phyloP scores from a whole-genome alignment of 2,329 filamentous ascomycete species.

The Fusarium nygamai region DNA sequence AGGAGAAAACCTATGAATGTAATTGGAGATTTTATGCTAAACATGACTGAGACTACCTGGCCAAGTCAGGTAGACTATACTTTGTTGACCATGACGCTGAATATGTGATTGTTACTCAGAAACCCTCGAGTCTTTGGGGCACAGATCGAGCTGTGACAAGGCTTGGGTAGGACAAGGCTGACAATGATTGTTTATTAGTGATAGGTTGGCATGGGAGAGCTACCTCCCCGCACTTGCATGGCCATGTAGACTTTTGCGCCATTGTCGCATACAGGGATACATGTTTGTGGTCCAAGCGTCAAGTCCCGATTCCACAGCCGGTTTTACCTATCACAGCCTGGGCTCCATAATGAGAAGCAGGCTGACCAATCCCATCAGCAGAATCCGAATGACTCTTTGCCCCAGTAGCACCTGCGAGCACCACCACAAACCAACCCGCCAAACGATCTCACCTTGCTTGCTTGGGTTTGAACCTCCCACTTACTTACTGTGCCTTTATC shows the following conservation, averaged over 20 bases:
- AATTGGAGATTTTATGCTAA: constrained; percentile 35
- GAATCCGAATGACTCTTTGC: constrained; percentile 32
- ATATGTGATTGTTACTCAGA: constrained; percentile 7
- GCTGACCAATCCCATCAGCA: constrained; percentile 29
- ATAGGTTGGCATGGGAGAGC: constrained; percentile 13
- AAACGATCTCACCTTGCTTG: constrained; percentile 29
- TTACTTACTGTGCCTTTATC: constrained; percentile 1
- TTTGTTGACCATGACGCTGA: neutral
- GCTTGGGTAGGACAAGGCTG: constrained; percentile 35
- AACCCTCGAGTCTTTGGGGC: constrained; percentile 18
- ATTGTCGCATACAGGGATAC: constrained; percentile 28
- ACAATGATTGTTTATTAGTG: neutral
- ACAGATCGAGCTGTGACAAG: constrained; percentile 22
- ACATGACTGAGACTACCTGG: neutral
- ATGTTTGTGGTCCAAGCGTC: constrained; percentile 28
- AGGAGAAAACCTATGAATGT: constrained; percentile 22
- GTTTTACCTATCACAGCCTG: constrained; percentile 34
- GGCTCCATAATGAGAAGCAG: constrained; percentile 15
- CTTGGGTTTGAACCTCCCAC: constrained; percentile 33
- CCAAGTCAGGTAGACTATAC: neutral
- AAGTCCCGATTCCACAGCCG: constrained; percentile 26
- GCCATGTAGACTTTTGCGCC: constrained; percentile 26
- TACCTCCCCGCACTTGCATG: constrained; percentile 36
- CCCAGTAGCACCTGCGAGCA: constrained; percentile 36
- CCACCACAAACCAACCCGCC: constrained; percentile 35